These are phyloP conservation scores for Pseudisothecium myosuroides DNA, from an alignment of 225 moss, liverwort and hornwort species.

Conservation along the genomic window DNA sequence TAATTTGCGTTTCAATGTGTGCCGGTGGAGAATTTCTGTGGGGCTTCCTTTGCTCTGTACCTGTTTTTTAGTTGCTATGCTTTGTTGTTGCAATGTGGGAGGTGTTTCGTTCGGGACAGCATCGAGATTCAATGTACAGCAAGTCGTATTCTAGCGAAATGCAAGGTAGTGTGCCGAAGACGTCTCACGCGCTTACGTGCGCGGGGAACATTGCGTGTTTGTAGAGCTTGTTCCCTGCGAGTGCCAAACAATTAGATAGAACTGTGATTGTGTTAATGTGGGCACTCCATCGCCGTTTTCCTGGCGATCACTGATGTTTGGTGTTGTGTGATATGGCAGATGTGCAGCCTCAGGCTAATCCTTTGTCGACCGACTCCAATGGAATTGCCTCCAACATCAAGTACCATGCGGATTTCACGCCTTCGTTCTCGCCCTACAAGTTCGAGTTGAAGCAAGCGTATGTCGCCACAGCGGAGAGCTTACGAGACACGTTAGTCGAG, in stretches of 20 bases:
- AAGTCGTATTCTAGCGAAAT: background rate
- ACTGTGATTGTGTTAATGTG: background rate
- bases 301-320: background rate
- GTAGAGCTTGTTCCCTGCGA: background rate
- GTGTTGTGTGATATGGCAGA: background rate
- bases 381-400: constrained; percentile 72
- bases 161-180: background rate
- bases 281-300: background rate
- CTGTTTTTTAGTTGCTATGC: background rate
- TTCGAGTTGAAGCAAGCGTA: constrained; percentile 89
- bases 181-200: background rate
- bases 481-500: constrained; percentile 63
- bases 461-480: constrained; percentile 71
- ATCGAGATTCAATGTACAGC: background rate
- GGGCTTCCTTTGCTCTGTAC: background rate
- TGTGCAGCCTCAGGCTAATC: constrained; percentile 37
- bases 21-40: background rate
- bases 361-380: constrained; percentile 39
- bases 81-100: background rate
- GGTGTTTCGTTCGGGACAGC: background rate
- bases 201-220: background rate
- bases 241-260: background rate
- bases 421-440: constrained; percentile 70
- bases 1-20: background rate
- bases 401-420: constrained; percentile 82